Evolutionary conservation across 208 protist genomes (phyloP).

Genomic region (Trichomonas vaginalis): DNA sequence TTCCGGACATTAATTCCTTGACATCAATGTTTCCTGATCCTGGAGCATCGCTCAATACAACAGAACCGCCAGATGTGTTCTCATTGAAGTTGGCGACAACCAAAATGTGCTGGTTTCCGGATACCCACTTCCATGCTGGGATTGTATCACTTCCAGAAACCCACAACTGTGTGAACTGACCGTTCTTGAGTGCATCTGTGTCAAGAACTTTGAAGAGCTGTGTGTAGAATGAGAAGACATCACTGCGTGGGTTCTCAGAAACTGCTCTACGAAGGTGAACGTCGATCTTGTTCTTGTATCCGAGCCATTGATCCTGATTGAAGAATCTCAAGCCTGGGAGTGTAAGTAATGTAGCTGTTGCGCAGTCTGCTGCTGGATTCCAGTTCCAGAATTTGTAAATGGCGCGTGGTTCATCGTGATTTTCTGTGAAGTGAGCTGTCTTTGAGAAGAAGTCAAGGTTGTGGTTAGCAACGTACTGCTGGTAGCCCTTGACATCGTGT

Average conservation of each 20-base stretch:
- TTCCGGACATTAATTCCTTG: not conserved
- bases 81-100: not conserved
- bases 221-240: not conserved
- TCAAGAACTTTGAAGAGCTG: not conserved
- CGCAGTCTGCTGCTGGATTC: not conserved
- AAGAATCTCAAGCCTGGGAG: constrained; percentile 21
- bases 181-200: not conserved
- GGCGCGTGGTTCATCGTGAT: constrained; percentile 19
- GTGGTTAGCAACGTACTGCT: not conserved
- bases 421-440: constrained; percentile 18
- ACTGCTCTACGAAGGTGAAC: constrained; percentile 17
- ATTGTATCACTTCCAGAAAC: not conserved
- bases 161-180: not conserved
- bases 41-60: not conserved
- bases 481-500: constrained; percentile 14
- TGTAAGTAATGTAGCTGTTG: constrained; percentile 1
- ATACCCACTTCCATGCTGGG: not conserved
- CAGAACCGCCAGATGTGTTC: not conserved
- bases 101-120: not conserved
- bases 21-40: not conserved
- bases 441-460: not conserved
- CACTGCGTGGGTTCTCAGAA: not conserved
- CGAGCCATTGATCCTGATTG: not conserved
- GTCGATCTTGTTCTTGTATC: constrained; percentile 15
- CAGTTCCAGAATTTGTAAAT: not conserved